Evolutionary conservation across 768 basidiomycete species (phyloP).

Genomic region (Pisolithus marmoratus): DNA sequence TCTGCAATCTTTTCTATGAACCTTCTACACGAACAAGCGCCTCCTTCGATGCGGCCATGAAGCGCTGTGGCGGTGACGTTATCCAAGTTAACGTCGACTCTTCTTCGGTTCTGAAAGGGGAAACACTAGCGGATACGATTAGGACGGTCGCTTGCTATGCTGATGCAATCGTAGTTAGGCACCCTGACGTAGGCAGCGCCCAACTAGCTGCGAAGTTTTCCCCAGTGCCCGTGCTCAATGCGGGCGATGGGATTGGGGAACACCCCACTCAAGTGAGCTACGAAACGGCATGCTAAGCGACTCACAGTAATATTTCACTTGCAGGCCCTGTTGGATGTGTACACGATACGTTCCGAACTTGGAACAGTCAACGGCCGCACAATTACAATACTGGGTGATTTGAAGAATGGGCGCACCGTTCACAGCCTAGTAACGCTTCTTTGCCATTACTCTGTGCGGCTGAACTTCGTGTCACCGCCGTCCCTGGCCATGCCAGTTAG

Average conservation of each 20-base stretch:
- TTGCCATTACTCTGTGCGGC: constrained; percentile 84
- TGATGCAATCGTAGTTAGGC: constrained; percentile 91
- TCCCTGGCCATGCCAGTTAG: constrained; percentile 83
- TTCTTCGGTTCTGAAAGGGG: constrained; percentile 91
- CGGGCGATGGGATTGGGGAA: constrained; percentile 95
- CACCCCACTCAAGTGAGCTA: constrained; percentile 86
- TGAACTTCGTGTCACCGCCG: constrained; percentile 92
- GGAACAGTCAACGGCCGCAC: constrained; percentile 97
- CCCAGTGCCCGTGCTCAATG: constrained; percentile 93
- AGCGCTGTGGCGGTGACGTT: constrained; percentile 93
- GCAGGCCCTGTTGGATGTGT: constrained; percentile 80
- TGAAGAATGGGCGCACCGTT: constrained; percentile 97
- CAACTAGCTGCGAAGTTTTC: constrained; percentile 95
- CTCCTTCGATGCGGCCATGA: constrained; percentile 99
- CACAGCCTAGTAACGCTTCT: constrained; percentile 93
- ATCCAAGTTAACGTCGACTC: constrained; percentile 75
- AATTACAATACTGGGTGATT: constrained; percentile 87
- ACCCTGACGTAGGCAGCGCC: constrained; percentile 91
- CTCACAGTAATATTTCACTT: constrained; percentile 3
- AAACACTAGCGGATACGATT: constrained; percentile 88
- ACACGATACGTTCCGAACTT: constrained; percentile 95
- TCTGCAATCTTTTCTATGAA: constrained; percentile 94
- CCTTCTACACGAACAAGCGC: constrained; percentile 93
- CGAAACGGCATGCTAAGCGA: not conserved
- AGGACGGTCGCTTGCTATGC: constrained; percentile 93